Evolutionary conservation across 2,329 filamentous ascomycete species (phyloP), one percentile per base, ranked within the genome.

Genomic region (Colletotrichum destructivum): DNA sequence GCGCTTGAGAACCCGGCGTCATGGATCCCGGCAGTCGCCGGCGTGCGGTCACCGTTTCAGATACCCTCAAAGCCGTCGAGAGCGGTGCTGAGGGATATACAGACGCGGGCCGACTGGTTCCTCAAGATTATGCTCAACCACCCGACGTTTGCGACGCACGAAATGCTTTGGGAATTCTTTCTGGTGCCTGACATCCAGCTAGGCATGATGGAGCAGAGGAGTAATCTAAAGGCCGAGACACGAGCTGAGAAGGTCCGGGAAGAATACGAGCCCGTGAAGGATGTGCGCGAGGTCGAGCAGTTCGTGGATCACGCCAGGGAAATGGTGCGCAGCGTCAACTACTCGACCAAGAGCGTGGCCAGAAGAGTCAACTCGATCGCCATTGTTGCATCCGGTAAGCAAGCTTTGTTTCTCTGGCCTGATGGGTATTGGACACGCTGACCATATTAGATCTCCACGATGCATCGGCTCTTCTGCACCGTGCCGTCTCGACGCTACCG

Each of bases 101-200:
- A 99, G 79, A 85, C 94, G 55, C 91, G 93, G 18, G 90, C 98
- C 23, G 94, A 99, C 81, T 92, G 91, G 75, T 98, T 98, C 77
- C 84, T 99, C 76, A 94, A 94, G 75, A 94, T 95, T 21, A 88
- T 99, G 74, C 87, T 99, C 35, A 88, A 90, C 11, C 96, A 99
- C 78, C 93, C 96, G 4, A 98, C 96, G 0, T 98, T 99, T 79
- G 90, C 94, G 0, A 98, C 94, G 0, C 97, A 99, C 78, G 96
- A 99, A 83, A 94, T 98, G 88, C 88, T 99, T 2, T 99, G 96
- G 97, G 96, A 99, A 77, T 99, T 99, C 83, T 98, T 99, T 82
- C 88, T 99, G 0, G 95, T 99, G 15, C 96, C 96, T 1, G 96
- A 99, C 76, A 90, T 99, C 61, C 94, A 98, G 79, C 89, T 94